Base-by-base conservation (phyloP, 768 basidiomycete species). In the Boletus edulis region DNA sequence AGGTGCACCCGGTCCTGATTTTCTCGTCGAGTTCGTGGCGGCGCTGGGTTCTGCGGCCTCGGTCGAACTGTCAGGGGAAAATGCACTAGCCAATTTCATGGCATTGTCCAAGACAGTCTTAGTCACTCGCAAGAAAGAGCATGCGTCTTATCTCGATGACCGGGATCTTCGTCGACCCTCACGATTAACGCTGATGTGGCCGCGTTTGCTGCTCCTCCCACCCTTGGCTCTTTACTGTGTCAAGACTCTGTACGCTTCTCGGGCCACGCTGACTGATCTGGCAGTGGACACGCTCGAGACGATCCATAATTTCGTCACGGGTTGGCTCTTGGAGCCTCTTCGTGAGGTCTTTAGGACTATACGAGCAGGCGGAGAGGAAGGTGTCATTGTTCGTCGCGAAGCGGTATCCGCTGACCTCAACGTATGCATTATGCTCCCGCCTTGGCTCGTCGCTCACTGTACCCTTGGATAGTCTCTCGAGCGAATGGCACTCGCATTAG, bases 261-360 rank as follows among this genome's bases (percentile, higher is more conserved):
- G 86, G 27, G 77, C 75, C 11, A 81, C 81, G 34, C 62, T 94
- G 47, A 52, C 72, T 8, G 78, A 84, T 41, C 73, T 89, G 48
- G 78, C 79, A 4, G 55, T 57, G n/a, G 87, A 91, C 57, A 79
- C 83, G 0, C 67, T 76, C 35, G 83, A 87, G 62, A 94, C 94
- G 0, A 62, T 82, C 8, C 74, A 75, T 22, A 86, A 86, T 0
- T 95, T 98, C 67, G 73, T 93, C 57, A 75, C 79, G 18, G 87
- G 85, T 46, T 98, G 94, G 89, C 76, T 98, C 12, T 71, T 96
- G 46, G 90, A 93, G 51, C 96, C 96, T 4, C 64, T 96, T n/a
- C 79, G 78, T 46, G 91, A 85, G 9, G 86, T 98, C 12, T 67
- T 91, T 5, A 84, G 84, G 60, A 98, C 96, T 0, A 83, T 99